phyloP scores from a whole-genome alignment of 2,329 filamentous ascomycete species.

The Parasarocladium wereldwijsianum region DNA sequence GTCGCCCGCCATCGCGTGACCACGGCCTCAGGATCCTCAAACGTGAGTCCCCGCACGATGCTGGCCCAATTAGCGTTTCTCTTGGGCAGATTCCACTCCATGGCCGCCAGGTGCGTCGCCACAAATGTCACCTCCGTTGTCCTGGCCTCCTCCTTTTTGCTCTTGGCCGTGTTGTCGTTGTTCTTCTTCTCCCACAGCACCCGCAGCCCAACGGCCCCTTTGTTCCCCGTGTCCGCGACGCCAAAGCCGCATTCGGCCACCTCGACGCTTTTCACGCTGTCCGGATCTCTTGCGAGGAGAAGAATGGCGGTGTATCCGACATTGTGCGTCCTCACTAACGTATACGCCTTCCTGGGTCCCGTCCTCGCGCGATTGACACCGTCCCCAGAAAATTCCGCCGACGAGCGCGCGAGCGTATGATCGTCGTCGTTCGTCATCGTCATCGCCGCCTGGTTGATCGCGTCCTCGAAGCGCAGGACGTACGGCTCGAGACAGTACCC shows the following conservation, averaged over 20 bases:
- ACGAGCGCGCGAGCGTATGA: too few species aligned
- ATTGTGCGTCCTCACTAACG: constrained; percentile 55
- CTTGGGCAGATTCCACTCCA: constrained; percentile 61
- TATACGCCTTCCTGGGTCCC: constrained; percentile 36
- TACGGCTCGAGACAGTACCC: constrained; percentile 67
- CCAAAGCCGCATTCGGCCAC: constrained; percentile 78
- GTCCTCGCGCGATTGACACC: constrained; percentile 3
- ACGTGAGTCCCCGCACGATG: constrained; percentile 69
- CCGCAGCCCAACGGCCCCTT: constrained; percentile 75
- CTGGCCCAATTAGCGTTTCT: constrained; percentile 82
- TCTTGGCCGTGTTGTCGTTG: constrained; percentile 21
- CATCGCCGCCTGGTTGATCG: constrained; percentile 53
- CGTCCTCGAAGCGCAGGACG: constrained; percentile 54
- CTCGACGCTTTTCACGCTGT: constrained; percentile 49
- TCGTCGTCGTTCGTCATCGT: constrained; percentile 15
- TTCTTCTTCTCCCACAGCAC: constrained; percentile 71
- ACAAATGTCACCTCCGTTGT: constrained; percentile 67
- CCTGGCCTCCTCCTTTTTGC: constrained; percentile 8
- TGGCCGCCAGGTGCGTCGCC: constrained; percentile 74
- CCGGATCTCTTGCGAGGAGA: constrained; percentile 58
- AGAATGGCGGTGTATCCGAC: constrained; percentile 84
- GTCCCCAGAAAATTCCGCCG: too few species aligned
- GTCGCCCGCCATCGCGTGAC: constrained; percentile 10
- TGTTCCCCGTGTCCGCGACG: constrained; percentile 81
- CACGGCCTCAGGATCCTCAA: constrained; percentile 38